These are phyloP conservation scores for Capsella rubella DNA, from an alignment of 441 rosid species.

Conservation along the genomic window DNA sequence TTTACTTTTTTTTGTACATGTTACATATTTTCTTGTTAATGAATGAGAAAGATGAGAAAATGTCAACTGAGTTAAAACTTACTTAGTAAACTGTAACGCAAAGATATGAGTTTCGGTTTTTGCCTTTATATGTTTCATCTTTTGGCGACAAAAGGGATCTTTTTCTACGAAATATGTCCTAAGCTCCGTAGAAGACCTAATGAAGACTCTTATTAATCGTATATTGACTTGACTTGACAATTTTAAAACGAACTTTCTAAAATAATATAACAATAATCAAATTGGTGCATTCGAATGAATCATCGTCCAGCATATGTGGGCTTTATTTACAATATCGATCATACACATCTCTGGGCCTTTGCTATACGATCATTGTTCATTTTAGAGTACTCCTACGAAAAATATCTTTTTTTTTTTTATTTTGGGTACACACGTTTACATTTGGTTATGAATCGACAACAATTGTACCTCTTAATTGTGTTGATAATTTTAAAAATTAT, in stretches of 20 bases:
- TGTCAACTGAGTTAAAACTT: conserved; percentile 72
- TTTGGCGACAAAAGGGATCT: neutral
- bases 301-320: neutral
- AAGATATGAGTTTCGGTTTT: conserved; percentile 53
- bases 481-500: no score
- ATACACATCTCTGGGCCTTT: conserved; percentile 5
- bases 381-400: neutral
- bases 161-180: neutral
- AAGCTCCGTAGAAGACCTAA: neutral
- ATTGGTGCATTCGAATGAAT: neutral
- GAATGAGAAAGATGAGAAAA: neutral
- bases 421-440: conserved; percentile 4
- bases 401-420: no score
- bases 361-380: neutral
- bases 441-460: neutral
- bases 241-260: neutral
- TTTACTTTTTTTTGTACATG: neutral
- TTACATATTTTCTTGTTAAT: neutral
- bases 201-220: neutral
- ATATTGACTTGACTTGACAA: neutral
- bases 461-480: no score
- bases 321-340: neutral
- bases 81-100: conserved; percentile 84
- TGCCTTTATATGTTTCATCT: conserved; percentile 45
- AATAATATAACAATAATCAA: neutral